Evolutionary conservation across 768 basidiomycete species (phyloP), one percentile per base, ranked within the genome.

Genomic region (Strobilomyces dryophilus): DNA sequence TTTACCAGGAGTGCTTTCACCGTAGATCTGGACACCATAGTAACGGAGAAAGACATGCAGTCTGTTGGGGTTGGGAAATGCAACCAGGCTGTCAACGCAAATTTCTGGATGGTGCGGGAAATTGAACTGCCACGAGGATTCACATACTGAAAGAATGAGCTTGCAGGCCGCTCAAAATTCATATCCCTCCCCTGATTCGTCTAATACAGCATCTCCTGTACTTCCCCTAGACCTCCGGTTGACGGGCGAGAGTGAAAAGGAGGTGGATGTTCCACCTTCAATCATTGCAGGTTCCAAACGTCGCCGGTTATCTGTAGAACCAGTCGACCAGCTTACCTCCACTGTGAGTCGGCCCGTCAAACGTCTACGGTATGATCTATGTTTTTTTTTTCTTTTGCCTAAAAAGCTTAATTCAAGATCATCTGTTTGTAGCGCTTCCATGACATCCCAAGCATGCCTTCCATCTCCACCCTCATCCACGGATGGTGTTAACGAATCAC

Each of bases 1-100:
- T 59, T 67, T 14, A 47, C 47, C 0, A 63, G 66, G 47, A 76
- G 68, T 7, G 49, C 51, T 1, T 49, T 74, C 1, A 66, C 67
- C 0, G 50, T 54, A 2, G 68, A 66, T 42, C 35, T 74, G 2
- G 69, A 70, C 15, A 46, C 52, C 0, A 56, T 63, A 26, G 61
- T 74, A 42, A 66, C 66, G 0, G 57, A 61, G 4, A 24, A 46
- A 27, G 44, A 29, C 29, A 9, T 1, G 29, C 6, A 29, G 9
- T 9, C 29, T 29, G 27, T 8, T 10, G 18, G 9, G 15, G 17
- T 18, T 17, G 26, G 24, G 26, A 4, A 26, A 24, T 17, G 21
- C 3, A 0, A 9, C 1, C 45, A 24, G 8, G 12, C 5, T 2
- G 10, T 36, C 21, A 20, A 12, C 27, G n/a, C 8, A 34, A 32